Base-by-base conservation (phyloP, 352 stramenopile genomes). In the Globisporangium apiculatum region DNA sequence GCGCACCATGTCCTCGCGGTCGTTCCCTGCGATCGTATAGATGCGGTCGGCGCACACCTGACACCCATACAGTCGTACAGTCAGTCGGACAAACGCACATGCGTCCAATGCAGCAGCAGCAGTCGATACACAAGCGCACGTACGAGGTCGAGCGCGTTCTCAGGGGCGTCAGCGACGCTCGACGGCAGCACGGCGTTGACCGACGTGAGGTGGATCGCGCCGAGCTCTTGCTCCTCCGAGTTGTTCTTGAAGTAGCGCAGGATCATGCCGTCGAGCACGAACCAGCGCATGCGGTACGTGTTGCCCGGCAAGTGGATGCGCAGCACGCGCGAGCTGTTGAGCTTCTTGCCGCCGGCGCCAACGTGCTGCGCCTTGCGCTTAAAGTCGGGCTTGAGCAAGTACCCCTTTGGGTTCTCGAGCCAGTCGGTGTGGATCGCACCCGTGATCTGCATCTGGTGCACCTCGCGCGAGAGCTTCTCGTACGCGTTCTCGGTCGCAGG, bases 391-490 rank as follows among this genome's bases (percentile, higher is more conserved):
- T 95, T 95, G 57, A 94, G 78, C 41, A 95, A 53, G 53, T 87
- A 95, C 11, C 86, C 86, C 66, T 92, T 93, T 53, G 86, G 86
- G 68, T 95, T 95, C 67, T 95, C 86, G 41, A 95, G 74, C 86
- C 86, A 95, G 60, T 95, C 86, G 51, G 82, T 86, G 72, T 94
- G 86, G 65, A 95, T 95, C 31, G 86, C 86, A 55, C 86, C 83
- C 31, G 86, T 95, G 66, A 87, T 85, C 68, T 93, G 83, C 82
- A 92, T 92, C 69, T 95, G 83, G 57, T 95, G 86, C 37, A 95
- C 84, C 61, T 95, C 86, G n/a, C 86, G 68, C 51, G 83, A 94
- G 14, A 95, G 76, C 68, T 93, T 94, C 70, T 95, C 86, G 72
- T 95, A 95, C 54, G 83, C 82, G 56, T 95, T 95, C 68, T 95